These are phyloP conservation scores for Diaporthe sp. DNA, from an alignment of 2,329 filamentous ascomycete genomes.

Conservation along the genomic window DNA sequence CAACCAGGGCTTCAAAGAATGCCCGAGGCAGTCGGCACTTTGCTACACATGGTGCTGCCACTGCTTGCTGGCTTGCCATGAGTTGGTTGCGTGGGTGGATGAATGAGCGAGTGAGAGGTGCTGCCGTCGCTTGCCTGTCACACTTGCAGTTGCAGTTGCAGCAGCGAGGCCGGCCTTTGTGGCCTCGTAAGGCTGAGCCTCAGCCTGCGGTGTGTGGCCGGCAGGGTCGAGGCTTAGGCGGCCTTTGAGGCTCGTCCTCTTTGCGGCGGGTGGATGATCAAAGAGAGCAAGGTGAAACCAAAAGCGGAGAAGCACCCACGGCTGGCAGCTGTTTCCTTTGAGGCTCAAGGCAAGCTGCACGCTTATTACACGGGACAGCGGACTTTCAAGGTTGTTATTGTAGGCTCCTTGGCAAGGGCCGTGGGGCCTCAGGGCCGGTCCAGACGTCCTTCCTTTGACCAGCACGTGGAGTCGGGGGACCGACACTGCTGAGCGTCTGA, in stretches of 20 bases:
- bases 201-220: neutral
- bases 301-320: conserved; percentile 20
- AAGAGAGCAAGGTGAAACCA: conserved; percentile 27
- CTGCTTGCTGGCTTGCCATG: neutral
- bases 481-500: neutral
- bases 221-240: conserved; percentile 16
- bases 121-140: neutral
- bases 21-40: conserved; percentile 28
- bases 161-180: conserved; percentile 19
- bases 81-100: neutral
- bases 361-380: neutral
- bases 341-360: neutral
- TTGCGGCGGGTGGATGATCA: neutral
- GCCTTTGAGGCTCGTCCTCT: conserved; percentile 15
- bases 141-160: conserved; percentile 18
- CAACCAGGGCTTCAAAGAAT: conserved; percentile 18
- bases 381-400: neutral
- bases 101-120: neutral
- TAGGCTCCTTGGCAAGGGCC: conserved; percentile 7
- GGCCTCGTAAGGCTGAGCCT: conserved; percentile 33
- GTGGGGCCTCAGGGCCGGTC: conserved; percentile 13
- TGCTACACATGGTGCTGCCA: neutral
- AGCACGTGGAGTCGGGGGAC: conserved; percentile 14
- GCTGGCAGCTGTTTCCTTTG: conserved; percentile 9
- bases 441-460: conserved; percentile 22